Evolutionary conservation across 768 basidiomycete genomes (phyloP), one percentile per base, ranked within the genome.

Genomic region (Rhizopogon vulgaris): DNA sequence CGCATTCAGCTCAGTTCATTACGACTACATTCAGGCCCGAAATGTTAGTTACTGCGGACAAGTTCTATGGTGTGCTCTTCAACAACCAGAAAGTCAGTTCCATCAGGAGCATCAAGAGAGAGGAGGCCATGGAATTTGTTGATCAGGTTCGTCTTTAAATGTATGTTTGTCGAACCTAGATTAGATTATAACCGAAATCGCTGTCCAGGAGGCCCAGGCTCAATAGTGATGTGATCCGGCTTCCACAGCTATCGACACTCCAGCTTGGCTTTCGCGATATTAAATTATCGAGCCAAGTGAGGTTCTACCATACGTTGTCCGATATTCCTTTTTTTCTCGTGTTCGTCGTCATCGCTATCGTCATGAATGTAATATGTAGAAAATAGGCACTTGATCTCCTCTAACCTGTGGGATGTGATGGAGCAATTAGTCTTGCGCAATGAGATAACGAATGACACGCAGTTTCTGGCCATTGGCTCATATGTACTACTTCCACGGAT

Each of bases 21-120:
- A 95, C 92, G 30, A 99, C 96, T 2, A 99, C 96, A 3, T 99
- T 99, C 81, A 80, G 94, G 52, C 90, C 94, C 0, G 96, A 99
- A 71, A 94, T 99, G 89, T 75, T 98, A 52, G 88, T 90, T 2
- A 87, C 89, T 0, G 93, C 94, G 0, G 94, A 97, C 68, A 93
- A 95, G 64, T 97, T 95, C 67, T 97, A 97, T 56, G 96, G 96
- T 12, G 96, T 98, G 9, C 71, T 95, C 53, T 97, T 96, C 73
- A 92, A 95, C 69, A 91, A 88, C 60, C 90, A 95, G 64, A 97
- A 97, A 66, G 86, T 98, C 53, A 92, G 89, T 50, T 88, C 88
- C 0, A 94, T 97, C 41, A 78, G 85, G 34, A 77, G 81, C 36
- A 97, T 97, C 69, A 87, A 83, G 58, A 78, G 86, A 40, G 93